phyloP scores from a whole-genome alignment of 768 basidiomycete species.

The Amanita phalloides region DNA sequence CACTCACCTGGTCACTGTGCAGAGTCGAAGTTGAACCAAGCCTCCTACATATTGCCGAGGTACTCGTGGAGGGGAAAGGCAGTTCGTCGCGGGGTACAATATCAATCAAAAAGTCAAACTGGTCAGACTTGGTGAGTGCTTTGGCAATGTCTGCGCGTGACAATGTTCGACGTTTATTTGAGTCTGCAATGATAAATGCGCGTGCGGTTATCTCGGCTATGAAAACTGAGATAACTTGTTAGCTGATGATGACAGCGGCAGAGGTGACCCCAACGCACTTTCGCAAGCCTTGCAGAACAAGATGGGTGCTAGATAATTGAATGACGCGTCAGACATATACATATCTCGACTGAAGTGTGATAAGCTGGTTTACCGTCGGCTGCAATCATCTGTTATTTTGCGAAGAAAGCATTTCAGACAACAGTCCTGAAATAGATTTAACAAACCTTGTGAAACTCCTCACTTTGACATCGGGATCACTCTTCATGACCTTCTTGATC shows the following conservation, averaged over 20 bases:
- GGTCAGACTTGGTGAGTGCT: constrained; percentile 86
- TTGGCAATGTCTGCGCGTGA: constrained; percentile 91
- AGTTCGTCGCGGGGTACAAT: constrained; percentile 84
- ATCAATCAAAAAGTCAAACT: constrained; percentile 97
- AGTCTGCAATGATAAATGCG: constrained; percentile 91
- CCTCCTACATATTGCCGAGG: constrained; percentile 1
- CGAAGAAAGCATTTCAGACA: neutral
- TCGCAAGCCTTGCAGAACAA: constrained; percentile 98
- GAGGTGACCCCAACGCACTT: constrained; percentile 46
- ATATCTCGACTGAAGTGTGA: constrained; percentile 7
- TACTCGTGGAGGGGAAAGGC: constrained; percentile 18
- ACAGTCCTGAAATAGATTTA: neutral
- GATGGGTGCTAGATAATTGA: constrained; percentile 59
- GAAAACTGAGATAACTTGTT: constrained; percentile 43
- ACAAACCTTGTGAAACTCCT: constrained; percentile 14
- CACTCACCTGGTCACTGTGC: constrained; percentile 1
- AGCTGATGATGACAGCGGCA: neutral
- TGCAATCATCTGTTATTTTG: constrained; percentile 80
- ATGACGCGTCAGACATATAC: neutral
- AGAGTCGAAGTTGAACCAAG: neutral
- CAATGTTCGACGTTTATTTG: constrained; percentile 92
- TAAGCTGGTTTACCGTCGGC: constrained; percentile 61
- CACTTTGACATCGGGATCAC: constrained; percentile 93
- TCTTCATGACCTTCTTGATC: constrained; percentile 99
- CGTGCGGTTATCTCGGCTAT: constrained; percentile 95